Percentiles rank a stretch among this genome's conserved stretches.
These are phyloP conservation scores for Hirsutella rhossiliensis DNA, from an alignment of 2,329 filamentous ascomycete species.

Conservation along the genomic window DNA sequence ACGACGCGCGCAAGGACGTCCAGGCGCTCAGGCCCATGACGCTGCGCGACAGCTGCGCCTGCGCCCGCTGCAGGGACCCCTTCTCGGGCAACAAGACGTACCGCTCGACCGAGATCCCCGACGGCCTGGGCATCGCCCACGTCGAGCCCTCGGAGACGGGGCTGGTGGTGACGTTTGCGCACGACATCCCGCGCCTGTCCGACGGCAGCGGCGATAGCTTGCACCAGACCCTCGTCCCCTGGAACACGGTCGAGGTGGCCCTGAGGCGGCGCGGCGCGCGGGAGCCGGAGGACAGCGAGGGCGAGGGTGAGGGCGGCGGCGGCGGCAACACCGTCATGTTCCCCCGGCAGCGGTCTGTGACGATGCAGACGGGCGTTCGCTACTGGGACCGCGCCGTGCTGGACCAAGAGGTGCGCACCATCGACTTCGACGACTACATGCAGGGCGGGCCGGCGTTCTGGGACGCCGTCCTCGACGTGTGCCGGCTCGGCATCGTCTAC, in stretches of 20 bases:
- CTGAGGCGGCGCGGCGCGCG: slow-evolving; percentile 12
- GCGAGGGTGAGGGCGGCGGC: no score
- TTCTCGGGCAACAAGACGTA: slow-evolving; percentile 49
- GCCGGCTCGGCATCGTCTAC: slow-evolving; percentile 62
- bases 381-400: slow-evolving; percentile 30
- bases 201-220: slow-evolving; percentile 20
- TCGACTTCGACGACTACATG: slow-evolving; percentile 66
- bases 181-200: slow-evolving; percentile 19
- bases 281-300: no score
- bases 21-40: slow-evolving; percentile 13
- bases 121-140: slow-evolving; percentile 16
- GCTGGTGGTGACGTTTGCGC: slow-evolving; percentile 48
- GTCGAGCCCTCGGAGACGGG: slow-evolving; percentile 21
- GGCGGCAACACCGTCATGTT: slow-evolving; percentile 4
- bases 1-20: slow-evolving; percentile 9
- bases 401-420: slow-evolving; percentile 34
- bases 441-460: slow-evolving; percentile 41
- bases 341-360: slow-evolving; percentile 13
- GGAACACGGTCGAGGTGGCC: slow-evolving; percentile 22
- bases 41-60: slow-evolving; percentile 44
- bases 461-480: slow-evolving; percentile 49
- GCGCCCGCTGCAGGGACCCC: slow-evolving; percentile 37
- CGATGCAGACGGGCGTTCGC: slow-evolving; percentile 18
- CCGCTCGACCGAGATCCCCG: slow-evolving; percentile 27
- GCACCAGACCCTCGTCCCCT: slow-evolving; percentile 21